phyloP scores from a whole-genome alignment of 2,329 filamentous ascomycete species.

The Cadophora gregata region DNA sequence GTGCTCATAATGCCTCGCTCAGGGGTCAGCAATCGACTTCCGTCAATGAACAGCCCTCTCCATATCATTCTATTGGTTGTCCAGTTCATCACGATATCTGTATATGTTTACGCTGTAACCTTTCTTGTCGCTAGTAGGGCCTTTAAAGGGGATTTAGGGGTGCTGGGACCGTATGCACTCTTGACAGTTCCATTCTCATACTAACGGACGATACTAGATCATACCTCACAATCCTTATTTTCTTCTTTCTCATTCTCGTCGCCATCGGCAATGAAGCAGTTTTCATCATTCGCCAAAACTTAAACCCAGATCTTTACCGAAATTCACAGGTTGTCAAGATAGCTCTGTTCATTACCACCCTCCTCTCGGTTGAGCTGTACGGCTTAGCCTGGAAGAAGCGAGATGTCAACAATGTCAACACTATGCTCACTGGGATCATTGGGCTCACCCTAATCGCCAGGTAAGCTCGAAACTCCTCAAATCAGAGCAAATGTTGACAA shows the following conservation, averaged over 20 bases:
- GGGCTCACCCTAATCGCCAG: constrained; percentile 1
- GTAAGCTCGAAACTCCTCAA: not conserved
- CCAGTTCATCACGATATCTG: constrained; percentile 13
- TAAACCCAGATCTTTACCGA: constrained; percentile 2
- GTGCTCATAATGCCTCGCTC: constrained; percentile 4
- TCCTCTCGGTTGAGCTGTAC: constrained; percentile 10
- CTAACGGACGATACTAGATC: constrained; percentile 2
- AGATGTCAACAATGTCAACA: not conserved
- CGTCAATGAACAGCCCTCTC: not conserved
- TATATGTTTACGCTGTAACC: constrained; percentile 6
- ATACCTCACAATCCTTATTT: constrained; percentile 17
- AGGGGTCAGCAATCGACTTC: not conserved
- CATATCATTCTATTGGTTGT: constrained; percentile 16
- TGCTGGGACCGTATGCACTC: constrained; percentile 9
- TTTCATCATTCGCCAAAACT: constrained; percentile 14
- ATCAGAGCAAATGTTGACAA: not conserved
- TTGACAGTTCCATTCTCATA: not conserved
- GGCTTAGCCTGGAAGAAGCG: constrained; percentile 3
- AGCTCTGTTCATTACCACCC: constrained; percentile 12
- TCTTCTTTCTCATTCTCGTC: constrained; percentile 15
- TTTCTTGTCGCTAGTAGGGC: constrained; percentile 11
- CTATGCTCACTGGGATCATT: not conserved
- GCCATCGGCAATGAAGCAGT: constrained; percentile 9
- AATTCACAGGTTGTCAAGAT: constrained; percentile 16
- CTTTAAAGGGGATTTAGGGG: constrained; percentile 11